These are phyloP conservation scores for Coelastrella sp. DNA, from an alignment of 139 green algal species.

Conservation along the genomic window DNA sequence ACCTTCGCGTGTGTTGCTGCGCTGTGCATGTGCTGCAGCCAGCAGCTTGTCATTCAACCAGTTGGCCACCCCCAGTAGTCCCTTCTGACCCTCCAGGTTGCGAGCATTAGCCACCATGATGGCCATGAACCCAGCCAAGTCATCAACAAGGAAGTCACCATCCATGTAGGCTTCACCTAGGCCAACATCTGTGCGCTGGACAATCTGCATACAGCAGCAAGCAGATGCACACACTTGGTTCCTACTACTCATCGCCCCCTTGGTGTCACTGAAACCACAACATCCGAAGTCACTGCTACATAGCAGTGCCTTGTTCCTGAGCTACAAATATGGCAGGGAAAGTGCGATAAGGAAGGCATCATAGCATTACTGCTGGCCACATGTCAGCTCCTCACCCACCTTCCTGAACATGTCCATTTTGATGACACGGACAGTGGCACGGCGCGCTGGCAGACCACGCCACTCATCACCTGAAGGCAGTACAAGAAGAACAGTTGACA, in stretches of 20 bases:
- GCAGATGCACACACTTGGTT: background rate
- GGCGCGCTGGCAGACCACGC: constrained; percentile 62
- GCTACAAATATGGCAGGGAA: too few species aligned
- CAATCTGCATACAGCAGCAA: constrained; percentile 52
- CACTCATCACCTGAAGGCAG: constrained; percentile 67
- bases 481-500: background rate
- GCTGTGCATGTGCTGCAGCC: constrained; percentile 75
- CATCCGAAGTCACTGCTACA: too few species aligned
- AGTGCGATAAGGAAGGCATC: too few species aligned
- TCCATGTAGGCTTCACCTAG: constrained; percentile 96
- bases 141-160: constrained; percentile 66
- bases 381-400: too few species aligned
- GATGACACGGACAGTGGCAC: constrained; percentile 78
- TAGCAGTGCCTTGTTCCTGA: too few species aligned
- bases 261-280: too few species aligned
- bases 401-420: constrained; percentile 83
- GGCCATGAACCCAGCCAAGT: constrained; percentile 79
- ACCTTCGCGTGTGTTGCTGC: constrained; percentile 85
- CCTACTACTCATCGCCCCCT: background rate
- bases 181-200: constrained; percentile 86
- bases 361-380: too few species aligned
- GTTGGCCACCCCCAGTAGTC: constrained; percentile 81
- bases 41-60: constrained; percentile 87
- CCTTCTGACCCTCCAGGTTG: constrained; percentile 51
- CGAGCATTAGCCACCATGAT: constrained; percentile 62